Percentiles rank a stretch among this genome's conserved stretches.
phyloP scores from a whole-genome alignment of 2,329 filamentous ascomycete species.

The Aureobasidium sp. region DNA sequence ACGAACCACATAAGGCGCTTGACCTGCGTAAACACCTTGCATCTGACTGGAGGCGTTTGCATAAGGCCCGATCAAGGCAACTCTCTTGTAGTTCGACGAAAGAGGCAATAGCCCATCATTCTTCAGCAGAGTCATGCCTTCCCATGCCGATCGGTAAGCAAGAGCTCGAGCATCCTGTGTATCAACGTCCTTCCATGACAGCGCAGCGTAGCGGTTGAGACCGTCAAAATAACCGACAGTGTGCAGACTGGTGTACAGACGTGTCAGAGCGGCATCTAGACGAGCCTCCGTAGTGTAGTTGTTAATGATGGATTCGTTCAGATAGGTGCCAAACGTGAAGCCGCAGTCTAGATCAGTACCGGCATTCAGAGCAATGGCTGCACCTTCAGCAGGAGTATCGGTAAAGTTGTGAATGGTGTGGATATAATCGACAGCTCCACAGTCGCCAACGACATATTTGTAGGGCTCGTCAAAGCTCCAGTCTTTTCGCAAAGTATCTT shows the following conservation, averaged over 20 bases:
- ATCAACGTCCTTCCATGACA: slow-evolving; percentile 51
- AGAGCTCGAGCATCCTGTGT: slow-evolving; percentile 48
- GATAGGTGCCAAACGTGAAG: slow-evolving; percentile 38
- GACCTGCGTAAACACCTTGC: slow-evolving; percentile 54
- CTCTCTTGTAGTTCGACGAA: slow-evolving; percentile 29
- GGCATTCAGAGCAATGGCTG: slow-evolving; percentile 43
- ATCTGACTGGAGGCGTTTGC: slow-evolving; percentile 52
- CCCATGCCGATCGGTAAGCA: slow-evolving; percentile 46
- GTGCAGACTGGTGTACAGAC: slow-evolving; percentile 50
- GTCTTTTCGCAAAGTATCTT: slow-evolving; percentile 56
- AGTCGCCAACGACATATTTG: slow-evolving; percentile 59
- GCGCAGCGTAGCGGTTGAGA: slow-evolving; percentile 41
- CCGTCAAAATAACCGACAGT: slow-evolving; percentile 53
- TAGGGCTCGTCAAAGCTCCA: slow-evolving; percentile 58
- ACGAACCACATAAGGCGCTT: slow-evolving; percentile 49
- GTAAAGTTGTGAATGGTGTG: slow-evolving; percentile 42
- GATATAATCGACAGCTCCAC: slow-evolving; percentile 56
- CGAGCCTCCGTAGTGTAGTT: slow-evolving; percentile 37
- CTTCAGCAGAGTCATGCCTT: slow-evolving; percentile 46
- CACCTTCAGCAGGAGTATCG: slow-evolving; percentile 39
- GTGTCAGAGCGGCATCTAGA: slow-evolving; percentile 46
- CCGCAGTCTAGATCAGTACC: slow-evolving; percentile 51
- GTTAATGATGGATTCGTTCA: slow-evolving; percentile 35
- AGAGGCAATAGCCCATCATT: slow-evolving; percentile 47
- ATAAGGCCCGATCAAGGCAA: slow-evolving; percentile 54